Evolutionary conservation across 2,329 filamentous ascomycete species (phyloP).

Genomic region (Ophiostoma tasmaniense): DNA sequence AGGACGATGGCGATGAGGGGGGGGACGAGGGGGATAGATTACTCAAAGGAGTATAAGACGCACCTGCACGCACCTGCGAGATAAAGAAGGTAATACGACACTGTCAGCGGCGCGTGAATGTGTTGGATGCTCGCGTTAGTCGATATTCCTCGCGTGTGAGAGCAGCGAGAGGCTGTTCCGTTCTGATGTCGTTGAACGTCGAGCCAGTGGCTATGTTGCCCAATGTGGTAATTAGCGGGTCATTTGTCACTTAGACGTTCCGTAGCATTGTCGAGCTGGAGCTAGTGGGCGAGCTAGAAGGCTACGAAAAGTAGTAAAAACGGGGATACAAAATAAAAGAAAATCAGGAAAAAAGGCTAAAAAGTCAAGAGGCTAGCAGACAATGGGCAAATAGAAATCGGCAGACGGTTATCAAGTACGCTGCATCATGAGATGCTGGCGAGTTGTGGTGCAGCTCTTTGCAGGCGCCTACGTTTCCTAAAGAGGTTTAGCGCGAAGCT

Average conservation of each 20-base stretch:
- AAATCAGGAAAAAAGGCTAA: not conserved
- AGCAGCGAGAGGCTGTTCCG: not conserved
- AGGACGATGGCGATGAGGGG: not conserved
- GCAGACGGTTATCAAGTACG: not conserved
- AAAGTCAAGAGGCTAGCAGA: not conserved
- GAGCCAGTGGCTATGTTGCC: slow-evolving; percentile 8
- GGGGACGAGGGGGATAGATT: not conserved
- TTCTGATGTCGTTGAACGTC: slow-evolving; percentile 5
- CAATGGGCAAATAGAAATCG: not conserved
- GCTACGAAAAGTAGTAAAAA: not conserved
- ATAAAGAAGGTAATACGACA: not conserved
- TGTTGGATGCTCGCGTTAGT: not conserved
- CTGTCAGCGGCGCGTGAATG: not conserved
- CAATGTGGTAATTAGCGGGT: not conserved
- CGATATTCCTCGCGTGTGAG: not conserved
- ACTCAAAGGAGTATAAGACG: slow-evolving; percentile 9
- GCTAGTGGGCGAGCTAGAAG: not conserved
- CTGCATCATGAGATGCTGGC: not conserved
- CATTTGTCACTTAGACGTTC: not conserved
- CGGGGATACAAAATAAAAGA: not conserved
- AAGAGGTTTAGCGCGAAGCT: not conserved
- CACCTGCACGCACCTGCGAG: slow-evolving; percentile 7
- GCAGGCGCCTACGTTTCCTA: not conserved
- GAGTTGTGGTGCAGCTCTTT: not conserved
- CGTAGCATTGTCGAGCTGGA: not conserved